phyloP scores from a whole-genome alignment of 805 yeast species.

The Candida andamanensis region DNA sequence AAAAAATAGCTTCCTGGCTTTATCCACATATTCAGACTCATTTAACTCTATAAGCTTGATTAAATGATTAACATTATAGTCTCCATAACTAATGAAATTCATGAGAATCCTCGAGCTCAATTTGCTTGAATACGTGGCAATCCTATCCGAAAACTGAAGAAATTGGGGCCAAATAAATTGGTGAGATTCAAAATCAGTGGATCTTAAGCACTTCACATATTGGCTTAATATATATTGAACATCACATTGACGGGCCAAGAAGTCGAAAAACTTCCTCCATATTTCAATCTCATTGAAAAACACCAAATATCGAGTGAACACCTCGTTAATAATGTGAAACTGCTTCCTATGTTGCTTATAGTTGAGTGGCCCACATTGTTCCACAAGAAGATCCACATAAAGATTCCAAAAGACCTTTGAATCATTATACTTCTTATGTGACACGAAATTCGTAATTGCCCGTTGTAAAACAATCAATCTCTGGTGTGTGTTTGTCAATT shows the following conservation, averaged over 20 bases:
- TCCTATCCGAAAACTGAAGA: constrained; percentile 47
- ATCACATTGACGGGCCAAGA: constrained; percentile 6
- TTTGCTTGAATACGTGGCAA: constrained; percentile 1
- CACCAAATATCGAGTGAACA: constrained; percentile 37
- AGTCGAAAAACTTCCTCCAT: constrained; percentile 6
- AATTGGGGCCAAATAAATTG: constrained; percentile 36
- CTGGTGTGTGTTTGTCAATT: constrained; percentile 19
- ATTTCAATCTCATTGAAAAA: constrained; percentile 5
- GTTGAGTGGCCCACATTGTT: constrained; percentile 19
- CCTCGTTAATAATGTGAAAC: constrained; percentile 29
- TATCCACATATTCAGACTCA: not conserved
- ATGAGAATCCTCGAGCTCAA: constrained; percentile 4
- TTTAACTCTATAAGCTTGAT: constrained; percentile 4
- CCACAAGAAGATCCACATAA: constrained; percentile 41
- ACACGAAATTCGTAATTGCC: constrained; percentile 26
- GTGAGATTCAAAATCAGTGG: constrained; percentile 4
- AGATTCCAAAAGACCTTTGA: constrained; percentile 51
- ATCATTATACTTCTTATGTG: constrained; percentile 25
- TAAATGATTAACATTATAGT: constrained; percentile 6
- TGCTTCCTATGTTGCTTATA: constrained; percentile 24
- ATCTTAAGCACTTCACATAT: constrained; percentile 7
- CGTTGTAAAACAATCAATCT: constrained; percentile 48
- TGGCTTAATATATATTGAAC: constrained; percentile 7
- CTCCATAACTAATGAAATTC: constrained; percentile 7
- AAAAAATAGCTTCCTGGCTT: not conserved